These are phyloP conservation scores for Sporisorium sorghi DNA, from an alignment of 1,284 basidiomycete genomes.

Conservation along the genomic window DNA sequence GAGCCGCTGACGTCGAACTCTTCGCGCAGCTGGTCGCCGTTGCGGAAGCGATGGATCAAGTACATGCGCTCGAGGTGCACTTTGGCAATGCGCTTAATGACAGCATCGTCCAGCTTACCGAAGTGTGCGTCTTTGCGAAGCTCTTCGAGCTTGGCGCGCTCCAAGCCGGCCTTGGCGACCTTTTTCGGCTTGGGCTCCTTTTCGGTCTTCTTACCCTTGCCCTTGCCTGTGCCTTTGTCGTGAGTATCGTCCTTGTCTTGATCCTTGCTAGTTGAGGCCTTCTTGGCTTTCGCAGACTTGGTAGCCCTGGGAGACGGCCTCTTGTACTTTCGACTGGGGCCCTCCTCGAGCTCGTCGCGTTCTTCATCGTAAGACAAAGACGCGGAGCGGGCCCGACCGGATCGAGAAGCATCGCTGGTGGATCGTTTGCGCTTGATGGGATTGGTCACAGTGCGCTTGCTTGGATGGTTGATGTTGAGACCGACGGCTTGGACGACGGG, in stretches of 20 bases:
- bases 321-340: conserved; percentile 25
- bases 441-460: conserved; percentile 1
- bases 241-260: not conserved
- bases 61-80: conserved; percentile 34
- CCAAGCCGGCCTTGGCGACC: conserved; percentile 15
- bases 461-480: conserved; percentile 2
- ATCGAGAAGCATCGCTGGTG: conserved; percentile 7
- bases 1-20: conserved; percentile 43
- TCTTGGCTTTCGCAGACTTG: conserved; percentile 5
- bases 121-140: conserved; percentile 32
- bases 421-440: conserved; percentile 17
- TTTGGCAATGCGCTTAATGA: conserved; percentile 37
- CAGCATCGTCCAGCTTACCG: conserved; percentile 22
- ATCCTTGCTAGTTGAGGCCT: not conserved
- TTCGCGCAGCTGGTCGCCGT: conserved; percentile 10
- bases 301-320: conserved; percentile 13
- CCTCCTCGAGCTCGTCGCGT: conserved; percentile 37
- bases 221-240: conserved; percentile 1
- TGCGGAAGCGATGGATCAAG: conserved; percentile 37
- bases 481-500: not conserved
- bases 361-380: conserved; percentile 6
- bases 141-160: conserved; percentile 33
- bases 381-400: not conserved
- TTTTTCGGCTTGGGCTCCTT: conserved; percentile 36
- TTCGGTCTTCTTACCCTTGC: conserved; percentile 1